Evolutionary conservation across 805 yeast species (phyloP).

Genomic region (Starmerella apis): DNA sequence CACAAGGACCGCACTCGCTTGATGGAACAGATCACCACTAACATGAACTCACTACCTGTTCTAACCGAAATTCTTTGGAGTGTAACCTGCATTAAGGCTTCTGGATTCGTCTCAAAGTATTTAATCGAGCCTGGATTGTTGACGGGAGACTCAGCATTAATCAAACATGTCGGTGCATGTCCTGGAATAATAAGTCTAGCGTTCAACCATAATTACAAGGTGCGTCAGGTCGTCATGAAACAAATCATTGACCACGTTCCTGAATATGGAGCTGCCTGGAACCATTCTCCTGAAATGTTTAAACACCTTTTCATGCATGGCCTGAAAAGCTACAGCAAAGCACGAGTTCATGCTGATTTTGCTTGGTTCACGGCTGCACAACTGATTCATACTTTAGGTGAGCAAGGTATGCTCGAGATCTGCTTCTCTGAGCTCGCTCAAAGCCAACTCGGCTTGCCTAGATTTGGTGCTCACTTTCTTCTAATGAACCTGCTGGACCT

Average conservation of each 20-base stretch:
- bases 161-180: constrained; percentile 4
- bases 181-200: constrained; percentile 9
- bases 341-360: constrained; percentile 15
- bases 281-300: neutral
- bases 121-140: constrained; percentile 5
- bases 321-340: constrained; percentile 15
- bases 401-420: neutral
- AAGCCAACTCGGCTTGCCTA: constrained; percentile 9
- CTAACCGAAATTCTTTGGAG: constrained; percentile 20
- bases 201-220: neutral
- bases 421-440: constrained; percentile 1
- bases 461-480: constrained; percentile 17
- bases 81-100: constrained; percentile 10
- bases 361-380: constrained; percentile 17
- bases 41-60: constrained; percentile 1
- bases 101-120: constrained; percentile 1
- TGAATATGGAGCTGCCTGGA: constrained; percentile 11
- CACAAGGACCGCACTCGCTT: constrained; percentile 16
- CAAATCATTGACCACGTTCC: neutral
- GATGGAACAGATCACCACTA: neutral
- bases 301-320: constrained; percentile 6
- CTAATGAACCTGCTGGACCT: neutral
- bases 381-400: neutral
- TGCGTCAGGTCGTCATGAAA: neutral
- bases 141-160: neutral